These are phyloP conservation scores for Astragalus glycyphyllos DNA, from an alignment of 306 rosid species.

Conservation along the genomic window DNA sequence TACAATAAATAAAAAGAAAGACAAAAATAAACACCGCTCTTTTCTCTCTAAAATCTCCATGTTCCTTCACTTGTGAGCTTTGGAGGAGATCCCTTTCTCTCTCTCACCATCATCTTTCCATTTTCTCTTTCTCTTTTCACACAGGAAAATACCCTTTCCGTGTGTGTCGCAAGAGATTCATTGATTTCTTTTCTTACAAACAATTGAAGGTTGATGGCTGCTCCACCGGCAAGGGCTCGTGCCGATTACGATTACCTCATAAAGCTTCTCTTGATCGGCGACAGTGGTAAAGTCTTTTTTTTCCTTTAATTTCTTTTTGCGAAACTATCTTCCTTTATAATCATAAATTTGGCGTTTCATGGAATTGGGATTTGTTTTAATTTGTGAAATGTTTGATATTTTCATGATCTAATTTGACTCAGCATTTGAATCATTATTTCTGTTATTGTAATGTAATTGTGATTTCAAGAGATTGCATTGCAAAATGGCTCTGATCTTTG, in stretches of 20 bases:
- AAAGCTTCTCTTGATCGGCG: conserved; percentile 95
- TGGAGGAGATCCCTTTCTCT: conserved; percentile 45
- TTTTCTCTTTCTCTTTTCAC: conserved; percentile 36
- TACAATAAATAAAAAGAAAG: background rate
- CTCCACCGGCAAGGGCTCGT: conserved; percentile 98
- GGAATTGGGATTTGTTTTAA: conserved; percentile 6
- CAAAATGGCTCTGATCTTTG: conserved; percentile 20
- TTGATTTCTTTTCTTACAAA: background rate
- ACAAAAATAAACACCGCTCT: conserved; percentile 28
- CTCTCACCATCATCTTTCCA: background rate
- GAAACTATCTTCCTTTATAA: background rate
- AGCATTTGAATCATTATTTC: conserved; percentile 22
- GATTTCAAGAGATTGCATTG: conserved; percentile 25
- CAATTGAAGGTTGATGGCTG: conserved; percentile 69
- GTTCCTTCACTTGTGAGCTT: conserved; percentile 50
- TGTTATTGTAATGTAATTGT: background rate
- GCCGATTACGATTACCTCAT: conserved; percentile 98
- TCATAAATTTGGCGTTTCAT: background rate
- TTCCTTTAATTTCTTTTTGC: background rate
- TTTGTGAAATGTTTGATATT: conserved; percentile 11
- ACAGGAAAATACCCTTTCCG: conserved; percentile 38
- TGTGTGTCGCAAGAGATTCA: conserved; percentile 35
- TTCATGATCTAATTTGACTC: conserved; percentile 39
- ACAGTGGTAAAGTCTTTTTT: conserved; percentile 63
- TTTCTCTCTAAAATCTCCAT: conserved; percentile 49